phyloP scores from a whole-genome alignment of 257 asterid species.

The Verbena officinalis region DNA sequence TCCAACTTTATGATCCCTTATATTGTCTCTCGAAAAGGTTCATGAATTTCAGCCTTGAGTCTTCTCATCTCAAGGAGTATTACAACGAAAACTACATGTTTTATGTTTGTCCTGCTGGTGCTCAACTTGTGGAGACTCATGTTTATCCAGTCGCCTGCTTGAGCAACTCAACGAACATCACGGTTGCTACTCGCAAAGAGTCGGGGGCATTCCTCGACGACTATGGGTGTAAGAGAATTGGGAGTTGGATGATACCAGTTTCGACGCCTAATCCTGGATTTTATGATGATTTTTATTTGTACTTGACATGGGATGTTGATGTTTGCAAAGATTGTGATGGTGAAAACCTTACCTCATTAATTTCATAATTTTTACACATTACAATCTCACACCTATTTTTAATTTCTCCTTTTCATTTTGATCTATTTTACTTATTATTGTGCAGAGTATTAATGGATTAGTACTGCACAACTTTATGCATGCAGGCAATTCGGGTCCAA shows the following conservation, averaged over 20 bases:
- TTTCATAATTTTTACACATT: too few species aligned
- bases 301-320: conserved; percentile 32
- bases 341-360: too few species aligned
- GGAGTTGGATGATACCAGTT: conserved; percentile 28
- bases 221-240: conserved; percentile 10
- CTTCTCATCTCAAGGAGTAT: conserved; percentile 23
- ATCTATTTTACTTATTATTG: too few species aligned
- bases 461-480: not conserved
- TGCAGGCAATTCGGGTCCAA: conserved; percentile 7
- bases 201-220: not conserved
- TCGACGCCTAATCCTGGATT: not conserved
- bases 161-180: conserved; percentile 30
- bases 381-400: too few species aligned
- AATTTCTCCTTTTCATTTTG: too few species aligned
- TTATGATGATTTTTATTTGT: not conserved
- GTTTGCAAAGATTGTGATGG: conserved; percentile 27
- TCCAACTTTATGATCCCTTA: conserved; percentile 32
- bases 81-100: conserved; percentile 11
- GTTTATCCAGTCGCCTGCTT: conserved; percentile 13
- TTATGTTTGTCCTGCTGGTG: conserved; percentile 22
- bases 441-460: too few species aligned
- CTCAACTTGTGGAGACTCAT: not conserved
- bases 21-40: conserved; percentile 32
- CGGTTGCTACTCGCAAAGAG: not conserved
- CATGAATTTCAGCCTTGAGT: conserved; percentile 28